phyloP scores from a whole-genome alignment of 768 basidiomycete species.

The Pulveroboletus sp. region DNA sequence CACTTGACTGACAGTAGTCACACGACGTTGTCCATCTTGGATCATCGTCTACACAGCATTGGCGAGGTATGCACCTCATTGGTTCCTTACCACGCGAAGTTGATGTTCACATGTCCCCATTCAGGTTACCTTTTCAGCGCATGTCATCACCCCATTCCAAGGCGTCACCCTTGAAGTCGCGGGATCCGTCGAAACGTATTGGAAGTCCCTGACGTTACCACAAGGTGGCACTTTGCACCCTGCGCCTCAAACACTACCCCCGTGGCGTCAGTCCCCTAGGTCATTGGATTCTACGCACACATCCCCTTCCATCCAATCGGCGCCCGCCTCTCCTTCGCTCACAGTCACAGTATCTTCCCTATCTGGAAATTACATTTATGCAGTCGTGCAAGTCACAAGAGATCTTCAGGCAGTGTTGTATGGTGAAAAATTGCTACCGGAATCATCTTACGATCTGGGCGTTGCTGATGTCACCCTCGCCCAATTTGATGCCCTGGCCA shows the following conservation, averaged over 20 bases:
- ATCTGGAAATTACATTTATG: slow-evolving; percentile 81
- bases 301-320: slow-evolving; percentile 65
- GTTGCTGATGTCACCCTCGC: slow-evolving; percentile 80
- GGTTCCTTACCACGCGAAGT: not conserved
- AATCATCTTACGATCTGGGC: slow-evolving; percentile 65
- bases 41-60: slow-evolving; percentile 88
- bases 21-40: slow-evolving; percentile 75
- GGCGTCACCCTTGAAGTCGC: slow-evolving; percentile 93
- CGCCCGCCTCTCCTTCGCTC: slow-evolving; percentile 44
- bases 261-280: slow-evolving; percentile 31
- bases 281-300: slow-evolving; percentile 56
- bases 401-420: slow-evolving; percentile 89
- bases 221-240: slow-evolving; percentile 28
- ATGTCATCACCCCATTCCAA: slow-evolving; percentile 82
- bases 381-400: slow-evolving; percentile 86
- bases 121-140: slow-evolving; percentile 85
- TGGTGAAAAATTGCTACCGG: slow-evolving; percentile 71
- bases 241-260: slow-evolving; percentile 36
- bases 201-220: slow-evolving; percentile 68
- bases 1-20: slow-evolving; percentile 49
- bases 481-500: slow-evolving; percentile 73
- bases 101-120: slow-evolving; percentile 7
- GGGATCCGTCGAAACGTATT: slow-evolving; percentile 95
- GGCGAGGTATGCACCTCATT: slow-evolving; percentile 63
- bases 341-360: slow-evolving; percentile 85